phyloP scores from a whole-genome alignment of 2,329 filamentous ascomycete species.

The Chrysoporthe cubensis region DNA sequence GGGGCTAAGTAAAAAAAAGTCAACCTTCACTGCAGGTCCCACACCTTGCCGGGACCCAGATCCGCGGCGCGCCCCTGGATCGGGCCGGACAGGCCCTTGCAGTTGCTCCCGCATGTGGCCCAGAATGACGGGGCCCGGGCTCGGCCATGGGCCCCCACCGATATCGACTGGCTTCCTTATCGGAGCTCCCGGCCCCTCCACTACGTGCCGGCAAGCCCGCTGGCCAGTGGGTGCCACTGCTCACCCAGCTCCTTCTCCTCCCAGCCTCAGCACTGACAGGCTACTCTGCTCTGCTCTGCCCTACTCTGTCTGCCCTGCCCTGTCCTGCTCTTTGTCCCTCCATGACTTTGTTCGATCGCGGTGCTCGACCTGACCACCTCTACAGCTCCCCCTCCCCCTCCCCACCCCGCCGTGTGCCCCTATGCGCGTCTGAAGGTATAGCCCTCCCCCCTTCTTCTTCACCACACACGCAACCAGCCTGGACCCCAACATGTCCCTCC shows the following conservation, averaged over 20 bases:
- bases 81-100: constrained; percentile 9
- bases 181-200: constrained; percentile 17
- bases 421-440: too few species aligned
- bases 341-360: not conserved
- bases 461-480: not conserved
- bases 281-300: too few species aligned
- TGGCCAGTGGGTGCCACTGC: not conserved
- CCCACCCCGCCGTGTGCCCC: not conserved
- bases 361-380: not conserved
- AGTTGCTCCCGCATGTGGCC: not conserved
- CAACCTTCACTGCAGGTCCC: not conserved
- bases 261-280: not conserved
- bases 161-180: constrained; percentile 12
- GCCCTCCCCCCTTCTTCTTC: not conserved
- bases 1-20: too few species aligned
- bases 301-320: not conserved
- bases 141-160: not conserved
- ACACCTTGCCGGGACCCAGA: constrained; percentile 2
- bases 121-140: not conserved
- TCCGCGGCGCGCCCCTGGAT: not conserved
- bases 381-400: not conserved
- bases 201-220: constrained; percentile 1
- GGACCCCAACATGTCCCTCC: constrained; percentile 44
- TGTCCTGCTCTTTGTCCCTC: not conserved
- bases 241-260: not conserved